Evolutionary conservation across 2,329 filamentous ascomycete species (phyloP).

Genomic region (Akanthomyces lecanii): DNA sequence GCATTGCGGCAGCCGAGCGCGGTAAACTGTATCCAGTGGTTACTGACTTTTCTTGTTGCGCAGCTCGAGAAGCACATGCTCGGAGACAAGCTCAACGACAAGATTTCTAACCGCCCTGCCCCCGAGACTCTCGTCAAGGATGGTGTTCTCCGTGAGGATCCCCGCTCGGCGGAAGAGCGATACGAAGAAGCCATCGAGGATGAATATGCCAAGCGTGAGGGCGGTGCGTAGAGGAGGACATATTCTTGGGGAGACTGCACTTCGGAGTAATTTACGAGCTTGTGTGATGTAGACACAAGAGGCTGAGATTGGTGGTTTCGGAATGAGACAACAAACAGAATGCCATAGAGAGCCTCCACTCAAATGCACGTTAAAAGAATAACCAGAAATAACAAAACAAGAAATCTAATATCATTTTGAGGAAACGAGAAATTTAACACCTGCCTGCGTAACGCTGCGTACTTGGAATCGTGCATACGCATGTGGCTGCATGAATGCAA

Average conservation of each 20-base stretch:
- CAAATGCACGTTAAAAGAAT: neutral
- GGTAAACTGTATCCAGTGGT: neutral
- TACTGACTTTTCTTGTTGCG: slow-evolving; percentile 3
- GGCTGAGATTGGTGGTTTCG: slow-evolving; percentile 9
- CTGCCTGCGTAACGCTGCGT: neutral
- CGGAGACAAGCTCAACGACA: slow-evolving; percentile 80
- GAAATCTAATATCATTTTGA: neutral
- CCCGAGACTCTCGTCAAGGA: slow-evolving; percentile 73
- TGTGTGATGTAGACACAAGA: slow-evolving; percentile 1
- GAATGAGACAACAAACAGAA: slow-evolving; percentile 7
- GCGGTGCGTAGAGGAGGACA: slow-evolving; percentile 45
- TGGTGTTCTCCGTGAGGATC: slow-evolving; percentile 71
- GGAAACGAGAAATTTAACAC: neutral
- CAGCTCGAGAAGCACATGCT: slow-evolving; percentile 82
- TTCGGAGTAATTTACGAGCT: neutral
- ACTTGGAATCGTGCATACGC: neutral
- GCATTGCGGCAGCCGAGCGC: neutral
- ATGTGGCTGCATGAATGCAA: neutral
- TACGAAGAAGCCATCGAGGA: slow-evolving; percentile 61
- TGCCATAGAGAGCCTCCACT: neutral
- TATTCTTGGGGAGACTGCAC: neutral
- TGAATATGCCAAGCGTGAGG: slow-evolving; percentile 60
- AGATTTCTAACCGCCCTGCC: slow-evolving; percentile 71
- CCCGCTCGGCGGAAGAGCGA: slow-evolving; percentile 51
- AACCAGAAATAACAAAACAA: neutral